Conservation (phyloP, 805 yeast species). For the Barnettozyma wickerhamii region DNA sequence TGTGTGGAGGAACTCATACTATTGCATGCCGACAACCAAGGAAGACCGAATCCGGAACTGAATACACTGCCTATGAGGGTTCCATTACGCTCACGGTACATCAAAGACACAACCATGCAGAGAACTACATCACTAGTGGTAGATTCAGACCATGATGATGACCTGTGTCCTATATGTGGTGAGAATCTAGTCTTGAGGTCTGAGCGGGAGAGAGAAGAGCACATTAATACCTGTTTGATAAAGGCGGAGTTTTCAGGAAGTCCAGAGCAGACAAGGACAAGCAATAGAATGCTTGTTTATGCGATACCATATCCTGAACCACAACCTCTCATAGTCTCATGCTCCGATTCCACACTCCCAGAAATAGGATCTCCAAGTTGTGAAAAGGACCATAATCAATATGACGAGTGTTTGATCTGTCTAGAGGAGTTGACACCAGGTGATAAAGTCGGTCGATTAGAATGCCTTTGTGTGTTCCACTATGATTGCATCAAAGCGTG, state of each 20-base stretch:
- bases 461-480: conserved; percentile 93
- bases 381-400: conserved; percentile 25
- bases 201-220: conserved; percentile 46
- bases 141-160: conserved; percentile 28
- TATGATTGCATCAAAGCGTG: conserved; percentile 86
- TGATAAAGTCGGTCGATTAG: conserved; percentile 85
- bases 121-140: conserved; percentile 1
- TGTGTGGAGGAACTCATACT: conserved; percentile 57
- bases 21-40: conserved; percentile 3
- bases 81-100: conserved; percentile 5
- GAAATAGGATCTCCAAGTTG: conserved; percentile 7
- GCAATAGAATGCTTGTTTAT: conserved; percentile 85
- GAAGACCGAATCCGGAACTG: conserved; percentile 9
- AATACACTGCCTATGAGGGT: conserved; percentile 13
- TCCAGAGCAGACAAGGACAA: conserved; percentile 48
- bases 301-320: conserved; percentile 28
- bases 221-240: conserved; percentile 65
- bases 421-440: conserved; percentile 84
- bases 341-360: conserved; percentile 21
- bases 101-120: conserved; percentile 11
- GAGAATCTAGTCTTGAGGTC: conserved; percentile 13
- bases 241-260: conserved; percentile 61
- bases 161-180: conserved; percentile 40
- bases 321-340: conserved; percentile 19
- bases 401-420: conserved; percentile 88